Conservation (phyloP, 352 stramenopile species). For the Phytophthora melonis region DNA sequence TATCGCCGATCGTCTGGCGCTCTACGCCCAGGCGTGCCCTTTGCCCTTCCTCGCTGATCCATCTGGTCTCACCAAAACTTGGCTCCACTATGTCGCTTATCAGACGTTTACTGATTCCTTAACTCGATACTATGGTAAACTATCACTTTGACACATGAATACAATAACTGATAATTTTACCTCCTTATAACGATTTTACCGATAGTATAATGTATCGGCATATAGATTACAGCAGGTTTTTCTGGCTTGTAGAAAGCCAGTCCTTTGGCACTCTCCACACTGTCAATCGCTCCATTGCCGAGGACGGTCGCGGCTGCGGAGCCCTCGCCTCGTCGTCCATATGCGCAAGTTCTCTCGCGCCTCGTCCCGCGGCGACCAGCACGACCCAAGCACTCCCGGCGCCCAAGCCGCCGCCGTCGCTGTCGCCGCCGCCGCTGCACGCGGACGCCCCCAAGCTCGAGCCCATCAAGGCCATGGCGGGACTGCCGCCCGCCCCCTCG, state of each 20-base stretch:
- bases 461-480: conserved; percentile 41
- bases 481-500: conserved; percentile 13
- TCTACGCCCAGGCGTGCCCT: conserved; percentile 4
- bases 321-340: conserved; percentile 12
- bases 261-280: neutral
- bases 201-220: neutral
- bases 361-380: conserved; percentile 28
- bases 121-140: neutral
- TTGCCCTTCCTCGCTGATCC: conserved; percentile 19
- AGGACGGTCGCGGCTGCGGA: conserved; percentile 13
- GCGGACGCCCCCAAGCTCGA: conserved; percentile 41
- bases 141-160: too few species aligned
- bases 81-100: conserved; percentile 6
- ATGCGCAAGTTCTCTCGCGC: conserved; percentile 44
- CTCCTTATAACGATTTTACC: neutral
- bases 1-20: conserved; percentile 24
- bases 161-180: too few species aligned
- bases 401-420: conserved; percentile 15
- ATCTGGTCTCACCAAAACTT: conserved; percentile 26
- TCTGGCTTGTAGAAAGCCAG: conserved; percentile 41
- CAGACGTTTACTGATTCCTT: neutral
- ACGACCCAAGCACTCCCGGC: conserved; percentile 4
- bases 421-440: conserved; percentile 1
- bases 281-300: neutral
- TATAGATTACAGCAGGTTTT: conserved; percentile 9